Conservation (phyloP, 2,329 filamentous ascomycete genomes). For the Epichloe bromicola region DNA sequence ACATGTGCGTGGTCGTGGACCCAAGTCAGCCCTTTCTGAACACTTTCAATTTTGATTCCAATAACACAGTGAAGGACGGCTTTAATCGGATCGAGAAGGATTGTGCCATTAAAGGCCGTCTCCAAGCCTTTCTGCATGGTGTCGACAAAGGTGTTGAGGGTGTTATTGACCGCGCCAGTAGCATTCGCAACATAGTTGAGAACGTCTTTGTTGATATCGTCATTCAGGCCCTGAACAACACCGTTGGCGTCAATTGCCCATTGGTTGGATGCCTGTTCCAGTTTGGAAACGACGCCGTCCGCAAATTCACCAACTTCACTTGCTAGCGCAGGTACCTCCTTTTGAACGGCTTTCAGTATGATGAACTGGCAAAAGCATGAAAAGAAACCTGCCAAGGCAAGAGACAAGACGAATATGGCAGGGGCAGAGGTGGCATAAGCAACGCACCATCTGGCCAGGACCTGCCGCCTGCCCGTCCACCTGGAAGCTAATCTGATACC, state of each 20-base stretch:
- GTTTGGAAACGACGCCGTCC: slow-evolving; percentile 57
- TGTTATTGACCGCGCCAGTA: slow-evolving; percentile 71
- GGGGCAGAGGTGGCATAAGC: slow-evolving; percentile 78
- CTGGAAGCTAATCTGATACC: slow-evolving; percentile 58
- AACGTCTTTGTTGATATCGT: slow-evolving; percentile 70
- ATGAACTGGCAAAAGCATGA: slow-evolving; percentile 73
- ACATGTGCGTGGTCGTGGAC: slow-evolving; percentile 78
- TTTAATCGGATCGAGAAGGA: slow-evolving; percentile 64
- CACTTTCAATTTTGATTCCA: slow-evolving; percentile 67
- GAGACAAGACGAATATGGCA: slow-evolving; percentile 73
- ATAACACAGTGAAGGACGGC: slow-evolving; percentile 81
- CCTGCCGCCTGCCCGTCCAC: slow-evolving; percentile 53
- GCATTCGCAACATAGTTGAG: slow-evolving; percentile 79
- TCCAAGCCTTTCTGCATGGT: slow-evolving; percentile 65
- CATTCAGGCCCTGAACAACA: slow-evolving; percentile 57
- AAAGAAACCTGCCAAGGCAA: slow-evolving; percentile 71
- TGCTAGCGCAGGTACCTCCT: slow-evolving; percentile 63
- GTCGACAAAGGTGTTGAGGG: slow-evolving; percentile 69
- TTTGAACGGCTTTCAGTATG: slow-evolving; percentile 59
- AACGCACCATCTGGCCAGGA: slow-evolving; percentile 68
- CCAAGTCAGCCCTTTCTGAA: slow-evolving; percentile 89
- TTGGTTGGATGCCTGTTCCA: slow-evolving; percentile 58
- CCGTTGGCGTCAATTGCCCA: slow-evolving; percentile 70
- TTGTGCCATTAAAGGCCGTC: slow-evolving; percentile 66
- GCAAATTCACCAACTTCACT: slow-evolving; percentile 68